A percentile compares a stretch with the other conserved stretches of the same genome.
Conservation (phyloP, 148 eudicot genomes). For the Spergularia marina region DNA sequence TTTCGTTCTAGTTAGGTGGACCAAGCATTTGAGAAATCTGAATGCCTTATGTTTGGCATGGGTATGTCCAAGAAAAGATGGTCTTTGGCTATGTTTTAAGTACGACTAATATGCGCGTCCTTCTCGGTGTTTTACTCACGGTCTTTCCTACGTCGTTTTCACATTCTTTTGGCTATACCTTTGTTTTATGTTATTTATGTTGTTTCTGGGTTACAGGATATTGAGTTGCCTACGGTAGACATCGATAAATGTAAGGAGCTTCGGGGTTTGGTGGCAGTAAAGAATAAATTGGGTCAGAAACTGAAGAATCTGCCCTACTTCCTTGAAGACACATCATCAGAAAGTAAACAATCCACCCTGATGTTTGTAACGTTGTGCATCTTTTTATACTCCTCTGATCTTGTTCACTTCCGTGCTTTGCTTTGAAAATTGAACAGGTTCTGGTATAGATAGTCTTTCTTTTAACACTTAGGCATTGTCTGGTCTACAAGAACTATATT, state of each 20-base stretch:
- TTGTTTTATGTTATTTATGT: slow-evolving; percentile 3
- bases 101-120: background rate
- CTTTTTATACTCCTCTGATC: background rate
- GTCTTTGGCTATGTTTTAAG: too few species aligned
- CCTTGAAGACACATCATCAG: slow-evolving; percentile 23
- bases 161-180: background rate
- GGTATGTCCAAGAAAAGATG: background rate
- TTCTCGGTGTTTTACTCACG: background rate
- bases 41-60: background rate
- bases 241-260: background rate
- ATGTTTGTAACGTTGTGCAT: background rate
- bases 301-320: slow-evolving; percentile 16
- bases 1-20: background rate
- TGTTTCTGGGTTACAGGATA: slow-evolving; percentile 17
- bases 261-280: background rate
- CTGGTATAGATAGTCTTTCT: background rate
- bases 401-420: background rate
- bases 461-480: too few species aligned
- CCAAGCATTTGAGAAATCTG: background rate
- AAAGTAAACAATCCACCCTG: slow-evolving; percentile 3
- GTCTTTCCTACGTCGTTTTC: background rate
- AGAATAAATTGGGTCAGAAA: background rate
- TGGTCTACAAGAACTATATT: too few species aligned
- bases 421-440: background rate
- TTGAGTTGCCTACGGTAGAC: slow-evolving; percentile 26